Evolutionary conservation across 257 asterid genomes (phyloP).

Genomic region (Euphrasia confusa): DNA sequence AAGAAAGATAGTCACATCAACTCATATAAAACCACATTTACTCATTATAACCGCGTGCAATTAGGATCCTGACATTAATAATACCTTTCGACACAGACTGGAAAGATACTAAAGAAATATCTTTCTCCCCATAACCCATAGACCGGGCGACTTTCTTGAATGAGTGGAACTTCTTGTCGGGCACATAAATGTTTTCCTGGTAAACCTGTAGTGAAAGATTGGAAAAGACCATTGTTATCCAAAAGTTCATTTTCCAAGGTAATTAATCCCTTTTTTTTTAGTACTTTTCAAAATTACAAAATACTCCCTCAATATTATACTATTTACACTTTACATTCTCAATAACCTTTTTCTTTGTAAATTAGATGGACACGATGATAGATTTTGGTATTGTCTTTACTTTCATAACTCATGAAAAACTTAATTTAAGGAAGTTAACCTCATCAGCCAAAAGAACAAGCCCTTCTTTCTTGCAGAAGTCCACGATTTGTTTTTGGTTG

Average conservation of each 20-base stretch:
- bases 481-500: constrained; percentile 81
- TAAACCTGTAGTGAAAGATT: constrained; percentile 57
- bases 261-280: not conserved
- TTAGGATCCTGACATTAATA: constrained; percentile 23
- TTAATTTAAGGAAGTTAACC: constrained; percentile 33
- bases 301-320: not conserved
- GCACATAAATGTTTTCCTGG: constrained; percentile 89
- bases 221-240: constrained; percentile 3
- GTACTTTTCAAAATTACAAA: not conserved
- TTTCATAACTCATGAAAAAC: not conserved
- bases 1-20: constrained; percentile 11
- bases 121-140: constrained; percentile 84
- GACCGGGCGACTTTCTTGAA: constrained; percentile 78
- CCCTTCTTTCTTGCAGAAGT: constrained; percentile 95
- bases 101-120: constrained; percentile 75
- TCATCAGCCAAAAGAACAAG: constrained; percentile 98
- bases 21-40: constrained; percentile 8
- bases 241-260: constrained; percentile 6
- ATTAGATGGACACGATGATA: not conserved
- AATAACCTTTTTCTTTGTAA: not conserved
- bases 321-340: not conserved
- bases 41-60: constrained; percentile 7
- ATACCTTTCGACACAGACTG: constrained; percentile 95
- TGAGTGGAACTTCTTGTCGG: constrained; percentile 90
- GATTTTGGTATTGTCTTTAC: not conserved